phyloP scores from a whole-genome alignment of 768 basidiomycete genomes.

The Kwoniella botswanensis region DNA sequence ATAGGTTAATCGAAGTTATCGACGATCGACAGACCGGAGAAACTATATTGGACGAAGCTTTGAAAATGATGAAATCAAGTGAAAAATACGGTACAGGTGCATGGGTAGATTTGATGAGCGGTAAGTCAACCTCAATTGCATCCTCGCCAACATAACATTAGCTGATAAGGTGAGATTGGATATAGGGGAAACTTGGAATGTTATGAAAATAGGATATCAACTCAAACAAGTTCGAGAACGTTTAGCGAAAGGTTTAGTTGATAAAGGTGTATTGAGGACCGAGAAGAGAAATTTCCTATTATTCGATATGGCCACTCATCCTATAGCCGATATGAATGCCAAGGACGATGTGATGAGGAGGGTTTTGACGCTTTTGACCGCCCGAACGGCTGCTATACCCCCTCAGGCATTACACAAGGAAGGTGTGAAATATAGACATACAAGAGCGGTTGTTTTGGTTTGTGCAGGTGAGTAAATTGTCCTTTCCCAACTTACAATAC shows the following conservation, averaged over 20 bases:
- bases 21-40: constrained; percentile 93
- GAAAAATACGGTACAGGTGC: constrained; percentile 82
- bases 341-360: constrained; percentile 85
- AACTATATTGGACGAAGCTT: constrained; percentile 91
- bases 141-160: no score
- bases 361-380: constrained; percentile 76
- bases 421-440: constrained; percentile 76
- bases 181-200: constrained; percentile 98
- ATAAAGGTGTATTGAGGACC: constrained; percentile 98
- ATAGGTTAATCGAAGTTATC: constrained; percentile 86
- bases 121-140: constrained; percentile 62
- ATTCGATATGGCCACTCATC: constrained; percentile 99
- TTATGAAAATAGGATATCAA: constrained; percentile 99
- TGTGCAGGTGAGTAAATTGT: constrained; percentile 64
- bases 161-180: not conserved
- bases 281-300: constrained; percentile 98
- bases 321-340: constrained; percentile 87
- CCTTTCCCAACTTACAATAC: not conserved
- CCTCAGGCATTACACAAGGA: constrained; percentile 72
- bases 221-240: constrained; percentile 98
- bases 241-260: constrained; percentile 93
- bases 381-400: constrained; percentile 80
- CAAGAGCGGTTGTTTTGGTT: constrained; percentile 81
- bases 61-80: constrained; percentile 86
- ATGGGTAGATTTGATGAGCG: constrained; percentile 94